Evolutionary conservation across 371 early-diverging fungal species (phyloP).

Genomic region (Catenaria anguillulae): DNA sequence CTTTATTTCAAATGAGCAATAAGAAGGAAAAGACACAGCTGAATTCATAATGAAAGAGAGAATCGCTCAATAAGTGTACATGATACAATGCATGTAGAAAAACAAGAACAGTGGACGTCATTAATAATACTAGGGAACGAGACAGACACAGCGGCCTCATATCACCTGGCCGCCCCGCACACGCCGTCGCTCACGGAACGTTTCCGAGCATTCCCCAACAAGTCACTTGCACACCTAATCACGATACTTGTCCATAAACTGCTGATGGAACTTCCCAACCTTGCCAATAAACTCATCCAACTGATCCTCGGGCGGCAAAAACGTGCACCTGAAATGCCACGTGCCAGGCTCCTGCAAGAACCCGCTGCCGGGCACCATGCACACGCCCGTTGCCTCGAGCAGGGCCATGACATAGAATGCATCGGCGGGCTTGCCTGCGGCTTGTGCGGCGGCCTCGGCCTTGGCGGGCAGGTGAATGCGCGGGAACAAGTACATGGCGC

Average conservation of each 20-base stretch:
- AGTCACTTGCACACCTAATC: too few relatives aligned
- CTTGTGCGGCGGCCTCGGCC: slow-evolving; percentile 58
- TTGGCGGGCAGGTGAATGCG: slow-evolving; percentile 51
- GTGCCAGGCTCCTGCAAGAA: slow-evolving; percentile 83
- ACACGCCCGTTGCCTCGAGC: slow-evolving; percentile 87
- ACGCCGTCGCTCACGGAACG: too few relatives aligned
- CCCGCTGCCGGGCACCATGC: slow-evolving; percentile 74
- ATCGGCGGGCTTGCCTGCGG: slow-evolving; percentile 55
- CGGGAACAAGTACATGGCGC: slow-evolving; percentile 96
- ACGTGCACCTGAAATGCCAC: slow-evolving; percentile 90
- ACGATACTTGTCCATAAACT: slow-evolving; percentile 60
- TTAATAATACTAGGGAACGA: too few relatives aligned
- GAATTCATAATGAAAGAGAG: too few relatives aligned
- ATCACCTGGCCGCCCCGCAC: too few relatives aligned
- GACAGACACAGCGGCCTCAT: too few relatives aligned
- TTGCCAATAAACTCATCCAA: slow-evolving; percentile 71
- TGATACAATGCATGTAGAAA: too few relatives aligned
- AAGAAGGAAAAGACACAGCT: too few relatives aligned
- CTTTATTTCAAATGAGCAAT: too few relatives aligned
- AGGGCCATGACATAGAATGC: slow-evolving; percentile 73
- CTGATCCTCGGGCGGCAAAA: slow-evolving; percentile 79
- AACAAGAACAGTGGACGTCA: too few relatives aligned
- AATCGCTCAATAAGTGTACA: too few relatives aligned
- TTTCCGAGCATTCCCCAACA: too few relatives aligned
- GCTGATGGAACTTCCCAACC: slow-evolving; percentile 58